A percentile compares a stretch with the other conserved stretches of the same genome.
phyloP scores from a whole-genome alignment of 2,329 filamentous ascomycete species.

The Beauveria varroae region DNA sequence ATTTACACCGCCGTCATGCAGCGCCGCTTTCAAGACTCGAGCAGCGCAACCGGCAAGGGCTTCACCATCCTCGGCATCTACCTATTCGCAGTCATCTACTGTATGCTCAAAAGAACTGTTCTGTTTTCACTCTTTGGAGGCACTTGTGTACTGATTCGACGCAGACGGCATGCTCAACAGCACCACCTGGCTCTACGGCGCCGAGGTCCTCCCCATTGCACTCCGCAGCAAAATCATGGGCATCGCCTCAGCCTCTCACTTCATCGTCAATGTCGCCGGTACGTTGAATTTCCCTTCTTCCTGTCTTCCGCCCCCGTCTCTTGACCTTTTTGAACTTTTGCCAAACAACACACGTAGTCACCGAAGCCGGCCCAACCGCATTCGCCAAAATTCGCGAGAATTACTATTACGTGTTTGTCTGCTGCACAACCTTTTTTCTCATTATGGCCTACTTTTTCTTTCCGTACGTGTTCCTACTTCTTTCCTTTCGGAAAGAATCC shows the following conservation, averaged over 20 bases:
- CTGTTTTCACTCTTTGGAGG: not conserved
- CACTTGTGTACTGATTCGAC: not conserved
- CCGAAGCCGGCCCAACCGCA: slow-evolving; percentile 46
- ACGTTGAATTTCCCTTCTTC: not conserved
- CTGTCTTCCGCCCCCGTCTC: too few relatives aligned
- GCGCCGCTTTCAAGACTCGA: slow-evolving; percentile 44
- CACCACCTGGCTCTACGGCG: slow-evolving; percentile 48
- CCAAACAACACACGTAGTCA: slow-evolving; percentile 27
- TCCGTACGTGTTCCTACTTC: slow-evolving; percentile 21
- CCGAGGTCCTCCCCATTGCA: slow-evolving; percentile 45
- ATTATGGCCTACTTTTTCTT: slow-evolving; percentile 46
- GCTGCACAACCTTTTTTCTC: slow-evolving; percentile 43
- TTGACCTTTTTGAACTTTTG: too few relatives aligned
- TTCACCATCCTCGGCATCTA: slow-evolving; percentile 54
- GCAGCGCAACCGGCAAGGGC: slow-evolving; percentile 49
- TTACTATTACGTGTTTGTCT: slow-evolving; percentile 54
- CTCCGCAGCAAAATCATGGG: slow-evolving; percentile 49
- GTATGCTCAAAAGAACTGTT: not conserved
- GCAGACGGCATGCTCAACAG: slow-evolving; percentile 41
- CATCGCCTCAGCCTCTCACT: slow-evolving; percentile 43
- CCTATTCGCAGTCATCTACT: slow-evolving; percentile 48
- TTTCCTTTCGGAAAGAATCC: not conserved
- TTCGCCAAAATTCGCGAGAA: slow-evolving; percentile 51
- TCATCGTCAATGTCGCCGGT: slow-evolving; percentile 42
- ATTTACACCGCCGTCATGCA: slow-evolving; percentile 55